Evolutionary conservation across 148 eudicot species (phyloP).

Genomic region (Nepenthes mirabilis): DNA sequence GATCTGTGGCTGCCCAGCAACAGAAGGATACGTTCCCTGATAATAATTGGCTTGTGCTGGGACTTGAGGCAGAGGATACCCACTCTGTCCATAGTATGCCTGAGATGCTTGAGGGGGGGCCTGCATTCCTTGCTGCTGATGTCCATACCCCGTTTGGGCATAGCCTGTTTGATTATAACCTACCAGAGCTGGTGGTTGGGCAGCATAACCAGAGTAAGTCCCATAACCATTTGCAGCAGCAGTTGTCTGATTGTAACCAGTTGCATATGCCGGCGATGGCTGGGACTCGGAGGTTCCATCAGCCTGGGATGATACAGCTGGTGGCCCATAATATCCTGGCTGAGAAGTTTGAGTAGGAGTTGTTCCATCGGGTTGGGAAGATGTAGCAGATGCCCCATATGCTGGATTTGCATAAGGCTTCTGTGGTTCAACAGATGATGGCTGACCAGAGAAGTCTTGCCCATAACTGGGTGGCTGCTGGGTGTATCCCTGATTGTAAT

Average conservation of each 20-base stretch:
- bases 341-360: conserved; percentile 17
- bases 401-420: conserved; percentile 11
- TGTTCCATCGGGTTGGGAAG: conserved; percentile 15
- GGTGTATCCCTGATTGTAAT: conserved; percentile 20
- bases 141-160: conserved; percentile 22
- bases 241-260: conserved; percentile 19
- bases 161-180: conserved; percentile 21
- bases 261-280: conserved; percentile 12
- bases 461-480: conserved; percentile 25
- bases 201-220: conserved; percentile 23
- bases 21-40: conserved; percentile 22
- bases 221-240: conserved; percentile 25
- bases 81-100: conserved; percentile 29
- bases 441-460: conserved; percentile 19
- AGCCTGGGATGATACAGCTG: conserved; percentile 12
- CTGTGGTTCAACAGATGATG: conserved; percentile 12
- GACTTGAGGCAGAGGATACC: conserved; percentile 17
- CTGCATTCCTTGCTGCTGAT: conserved; percentile 30
- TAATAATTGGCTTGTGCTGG: conserved; percentile 22
- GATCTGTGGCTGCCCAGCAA: conserved; percentile 15
- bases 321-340: conserved; percentile 25
- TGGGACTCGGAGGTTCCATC: conserved; percentile 18
- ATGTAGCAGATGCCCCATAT: conserved; percentile 12
- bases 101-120: conserved; percentile 20
- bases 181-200: conserved; percentile 15